A percentile compares a stretch with the other conserved stretches of the same genome.
phyloP scores from a whole-genome alignment of 768 basidiomycete species.

The Pleurotus salmoneostramineus region DNA sequence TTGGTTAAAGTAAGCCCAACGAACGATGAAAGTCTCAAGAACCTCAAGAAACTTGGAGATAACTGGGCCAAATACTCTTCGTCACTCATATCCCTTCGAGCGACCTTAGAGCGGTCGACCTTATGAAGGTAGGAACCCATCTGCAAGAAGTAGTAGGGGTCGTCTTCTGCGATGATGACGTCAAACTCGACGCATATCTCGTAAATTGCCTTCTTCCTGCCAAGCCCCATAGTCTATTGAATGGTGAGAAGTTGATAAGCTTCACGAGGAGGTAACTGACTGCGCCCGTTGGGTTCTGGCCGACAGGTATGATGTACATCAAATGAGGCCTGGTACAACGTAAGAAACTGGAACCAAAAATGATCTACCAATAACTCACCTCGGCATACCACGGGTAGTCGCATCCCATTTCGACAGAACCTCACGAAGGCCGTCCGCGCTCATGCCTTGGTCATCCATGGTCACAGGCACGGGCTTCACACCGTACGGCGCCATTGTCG shows the following conservation, averaged over 20 bases:
- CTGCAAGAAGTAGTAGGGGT: slow-evolving; percentile 79
- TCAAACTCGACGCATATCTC: slow-evolving; percentile 71
- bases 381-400: slow-evolving; percentile 32
- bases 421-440: slow-evolving; percentile 48
- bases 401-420: slow-evolving; percentile 68
- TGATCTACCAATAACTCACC: not conserved
- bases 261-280: slow-evolving; percentile 31
- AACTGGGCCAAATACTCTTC: slow-evolving; percentile 48
- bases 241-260: not conserved
- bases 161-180: slow-evolving; percentile 74
- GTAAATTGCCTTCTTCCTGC: slow-evolving; percentile 77
- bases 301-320: slow-evolving; percentile 73
- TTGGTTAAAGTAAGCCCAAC: not conserved
- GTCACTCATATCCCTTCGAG: slow-evolving; percentile 27
- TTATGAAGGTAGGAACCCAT: slow-evolving; percentile 51
- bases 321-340: slow-evolving; percentile 52
- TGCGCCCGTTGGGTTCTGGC: slow-evolving; percentile 80
- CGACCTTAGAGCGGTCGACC: slow-evolving; percentile 19
- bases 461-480: slow-evolving; percentile 50
- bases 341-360: not conserved
- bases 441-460: slow-evolving; percentile 72
- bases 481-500: slow-evolving; percentile 31
- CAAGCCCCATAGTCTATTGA: slow-evolving; percentile 50
- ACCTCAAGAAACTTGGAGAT: slow-evolving; percentile 60
- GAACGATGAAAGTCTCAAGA: slow-evolving; percentile 6